phyloP scores from a whole-genome alignment of 2,329 filamentous ascomycete genomes.

The Aspergillus sp. region DNA sequence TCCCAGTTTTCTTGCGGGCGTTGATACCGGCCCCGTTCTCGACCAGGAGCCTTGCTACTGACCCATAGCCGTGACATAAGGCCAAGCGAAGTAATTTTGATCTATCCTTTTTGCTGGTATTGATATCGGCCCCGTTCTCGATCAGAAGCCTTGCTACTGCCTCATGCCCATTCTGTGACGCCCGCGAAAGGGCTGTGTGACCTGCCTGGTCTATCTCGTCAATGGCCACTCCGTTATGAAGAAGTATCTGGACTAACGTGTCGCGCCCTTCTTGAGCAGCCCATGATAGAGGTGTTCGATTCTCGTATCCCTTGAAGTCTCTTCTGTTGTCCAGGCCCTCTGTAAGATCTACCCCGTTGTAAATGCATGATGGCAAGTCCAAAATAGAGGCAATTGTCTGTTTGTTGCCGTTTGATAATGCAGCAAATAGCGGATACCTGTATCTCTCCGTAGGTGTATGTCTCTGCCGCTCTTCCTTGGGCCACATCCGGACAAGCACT shows the following conservation, averaged over 20 bases:
- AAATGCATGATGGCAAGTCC: slow-evolving; percentile 1
- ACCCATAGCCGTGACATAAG: not conserved
- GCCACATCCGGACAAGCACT: slow-evolving; percentile 8
- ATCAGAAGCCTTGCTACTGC: slow-evolving; percentile 9
- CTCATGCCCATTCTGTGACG: slow-evolving; percentile 6
- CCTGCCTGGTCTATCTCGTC: not conserved
- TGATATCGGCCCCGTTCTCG: slow-evolving; percentile 7
- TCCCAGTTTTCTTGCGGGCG: not conserved
- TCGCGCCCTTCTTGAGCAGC: slow-evolving; percentile 4
- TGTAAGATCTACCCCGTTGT: slow-evolving; percentile 10
- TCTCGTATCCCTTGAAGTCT: slow-evolving; percentile 6
- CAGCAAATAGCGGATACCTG: slow-evolving; percentile 17
- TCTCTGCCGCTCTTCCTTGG: slow-evolving; percentile 2
- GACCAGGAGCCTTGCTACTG: slow-evolving; percentile 5
- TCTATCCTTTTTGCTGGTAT: not conserved
- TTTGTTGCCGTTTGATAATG: slow-evolving; percentile 11
- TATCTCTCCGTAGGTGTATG: slow-evolving; percentile 10
- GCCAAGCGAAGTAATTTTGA: not conserved
- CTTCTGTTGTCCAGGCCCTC: slow-evolving; percentile 8
- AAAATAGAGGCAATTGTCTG: slow-evolving; percentile 10
- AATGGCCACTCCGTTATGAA: not conserved
- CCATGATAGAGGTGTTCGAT: slow-evolving; percentile 15
- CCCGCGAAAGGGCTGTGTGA: slow-evolving; percentile 4
- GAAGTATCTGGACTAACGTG: slow-evolving; percentile 9
- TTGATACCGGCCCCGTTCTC: too few relatives aligned